Base-by-base conservation (phyloP, 2,329 filamentous ascomycete species). In the Lachnum nothofagi region DNA sequence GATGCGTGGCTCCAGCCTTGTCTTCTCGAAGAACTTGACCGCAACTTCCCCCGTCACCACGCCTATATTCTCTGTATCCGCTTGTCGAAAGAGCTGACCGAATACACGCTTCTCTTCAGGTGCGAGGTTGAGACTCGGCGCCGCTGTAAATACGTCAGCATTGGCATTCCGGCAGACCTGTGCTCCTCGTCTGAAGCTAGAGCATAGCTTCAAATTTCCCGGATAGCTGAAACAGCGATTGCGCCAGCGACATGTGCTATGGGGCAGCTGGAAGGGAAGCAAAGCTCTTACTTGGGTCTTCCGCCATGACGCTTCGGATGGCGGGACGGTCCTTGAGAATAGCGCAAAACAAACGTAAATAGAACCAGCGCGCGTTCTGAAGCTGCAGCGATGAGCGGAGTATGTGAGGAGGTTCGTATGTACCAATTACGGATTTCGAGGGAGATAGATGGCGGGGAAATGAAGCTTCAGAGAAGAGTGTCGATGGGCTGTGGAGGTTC, bases 11-110 rank as follows among this genome's bases (percentile, higher is more conserved):
- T 91, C 83, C 42, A 98, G 77, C 60, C 87, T 85, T 39, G 93
- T 97, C 76, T 93, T 93, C 70, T 97, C 91, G 66, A 98, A 98
- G 75, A 98, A 97, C 67, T 90, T 88, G 68, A 98, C 91, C 51
- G 93, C 93, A 53, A 94, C 80, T 70, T 98, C 93, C 69, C 93
- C 93, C 16, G 93, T 96, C 27, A 98, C 88, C 56, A 97, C 90
- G 48, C 91, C 90, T 49, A 95, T 85, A 66, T 82, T 86, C 61
- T 96, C 93, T 51, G 85, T 86, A 70, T 98, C 93, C 58, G 93
- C 93, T 63, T 90, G 85, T 68, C 87, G 83, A 72, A 98, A 96
- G 55, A 98, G 83, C 70, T 93, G 89, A 60, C 86, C 88, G 70
- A 94, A 98, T 51, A 88, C 82, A 68, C 89, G 86, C 74, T 95